Evolutionary conservation across 2,329 filamentous ascomycete genomes (phyloP), one percentile per base, ranked within the genome.

Genomic region (Venturia oleaginea): DNA sequence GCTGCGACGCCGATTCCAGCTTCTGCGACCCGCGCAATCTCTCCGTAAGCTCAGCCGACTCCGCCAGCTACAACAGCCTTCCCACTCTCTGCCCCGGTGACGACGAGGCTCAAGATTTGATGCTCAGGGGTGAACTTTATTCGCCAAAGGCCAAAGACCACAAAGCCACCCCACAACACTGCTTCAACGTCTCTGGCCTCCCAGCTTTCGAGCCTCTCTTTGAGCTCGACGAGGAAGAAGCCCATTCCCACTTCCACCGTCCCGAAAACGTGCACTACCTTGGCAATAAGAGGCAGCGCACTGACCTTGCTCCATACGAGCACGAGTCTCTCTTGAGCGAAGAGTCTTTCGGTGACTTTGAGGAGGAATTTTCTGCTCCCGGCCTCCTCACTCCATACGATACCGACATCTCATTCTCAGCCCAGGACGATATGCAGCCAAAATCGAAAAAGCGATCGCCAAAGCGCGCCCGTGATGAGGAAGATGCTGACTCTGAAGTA

Each of bases 1-100:
- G 84, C 70, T 86, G 86, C 1, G 88, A 91, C 72, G 81, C 84
- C 69, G 88, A 91, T 75, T 83, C 91, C 69, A 88, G 91, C 77
- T 95, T 94, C 75, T 96, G 93, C 77, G 92, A 97, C 73, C 92
- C 93, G 40, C 87, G 92, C 72, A 91, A 96, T 73, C 80, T 97
- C 68, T 96, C 90, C 24, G 90, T 96, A 40, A 79, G 80, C 66
- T 73, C 79, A 48, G 77, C 77, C 34, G 82, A 79, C 63, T n/a
- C 79, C 71, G 76, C 81, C 64, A 88, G 91, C 69, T 87, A 91
- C 69, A 82, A 87, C 27, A 81, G 83, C 66, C 80, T 90, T 68
- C 80, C 86, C 51, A 83, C 83, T 22, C 77, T 90, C 30, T 83
- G 80, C 75, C 77, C 80, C n/a, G 81, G 81, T 61, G 86, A 88